Evolutionary conservation across 495 filamentous ascomycete species (phyloP), one percentile per base, ranked within the genome.

Genomic region (Clavariopsis aquatica): DNA sequence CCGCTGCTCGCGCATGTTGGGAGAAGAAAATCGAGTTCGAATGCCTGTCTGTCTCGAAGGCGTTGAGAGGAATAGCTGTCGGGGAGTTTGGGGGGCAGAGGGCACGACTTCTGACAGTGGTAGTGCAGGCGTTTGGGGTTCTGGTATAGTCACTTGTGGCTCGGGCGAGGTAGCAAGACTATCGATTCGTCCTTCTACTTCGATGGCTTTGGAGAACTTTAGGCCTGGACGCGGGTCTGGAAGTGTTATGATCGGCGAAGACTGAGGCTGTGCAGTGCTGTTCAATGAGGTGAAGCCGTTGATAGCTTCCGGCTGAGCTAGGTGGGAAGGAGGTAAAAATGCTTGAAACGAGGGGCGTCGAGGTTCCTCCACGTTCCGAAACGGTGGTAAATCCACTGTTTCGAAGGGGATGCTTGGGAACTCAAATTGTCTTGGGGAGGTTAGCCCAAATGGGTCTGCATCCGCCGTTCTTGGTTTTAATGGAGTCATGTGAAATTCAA

Each of bases 1-100:
- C 26, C 67, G 54, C 47, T 75, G 73, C 57, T 76, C 69, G 7
- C 65, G 67, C 31, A 78, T 45, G 45, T 67, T 73, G 8, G 76
- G 76, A 2, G 75, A 73, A 8, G 72, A 74, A 41, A 73, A 74
- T 34, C 72, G 69, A n/a, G 70, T 70, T 29, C 69, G 65, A 23
- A 77, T 65, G 8, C 5, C 51, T 4, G 41, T 9, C 31, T 66
- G 54, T 34, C 41, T 34, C 31, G 73, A 20, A 17, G 64, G 64
- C 19, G 60, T 68, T 0, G 59, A n/a, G n/a, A 69, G 62, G 51
- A 59, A 55, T 7, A 43, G 41, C 24, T 46, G 53, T 22, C 52
- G 28, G 58, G 31, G 23, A 15, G 49, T 58, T 28, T 13, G n/a
- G 19, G 57, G 26, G 29, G 56, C 49, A 57, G 27, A 17, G 1